A percentile compares a stretch with the other conserved stretches of the same genome.
phyloP scores from a whole-genome alignment of 371 early-diverging fungal genomes.

The Lichtheimia corymbifera region DNA sequence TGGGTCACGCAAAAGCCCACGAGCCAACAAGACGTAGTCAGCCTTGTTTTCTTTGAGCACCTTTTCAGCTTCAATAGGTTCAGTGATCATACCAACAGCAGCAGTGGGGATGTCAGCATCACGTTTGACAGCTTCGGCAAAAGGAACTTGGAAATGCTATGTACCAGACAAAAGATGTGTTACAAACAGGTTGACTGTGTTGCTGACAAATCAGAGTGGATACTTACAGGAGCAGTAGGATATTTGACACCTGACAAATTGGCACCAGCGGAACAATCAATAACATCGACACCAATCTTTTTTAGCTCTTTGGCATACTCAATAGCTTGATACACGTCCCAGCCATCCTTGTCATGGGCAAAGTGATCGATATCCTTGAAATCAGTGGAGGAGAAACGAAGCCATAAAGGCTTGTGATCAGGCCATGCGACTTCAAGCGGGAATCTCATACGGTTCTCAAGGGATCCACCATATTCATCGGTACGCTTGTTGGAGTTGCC shows the following conservation, averaged over 20 bases:
- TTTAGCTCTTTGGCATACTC: conserved; percentile 57
- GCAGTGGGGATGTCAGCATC: conserved; percentile 61
- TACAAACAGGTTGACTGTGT: background rate
- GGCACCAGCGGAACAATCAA: conserved; percentile 79
- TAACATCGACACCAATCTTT: conserved; percentile 70
- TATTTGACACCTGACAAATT: conserved; percentile 36
- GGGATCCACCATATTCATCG: conserved; percentile 81
- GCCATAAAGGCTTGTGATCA: conserved; percentile 74
- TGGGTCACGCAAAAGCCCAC: conserved; percentile 24
- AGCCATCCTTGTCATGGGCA: conserved; percentile 35
- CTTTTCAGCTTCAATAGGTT: conserved; percentile 65
- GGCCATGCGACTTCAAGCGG: conserved; percentile 79
- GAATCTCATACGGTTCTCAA: conserved; percentile 79
- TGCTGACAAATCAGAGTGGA: background rate
- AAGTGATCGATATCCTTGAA: conserved; percentile 40
- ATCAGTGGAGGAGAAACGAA: conserved; percentile 78
- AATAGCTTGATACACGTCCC: conserved; percentile 71
- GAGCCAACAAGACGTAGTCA: conserved; percentile 36
- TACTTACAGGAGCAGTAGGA: conserved; percentile 15
- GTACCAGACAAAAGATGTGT: no score
- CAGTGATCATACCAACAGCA: conserved; percentile 78
- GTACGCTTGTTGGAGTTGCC: conserved; percentile 82
- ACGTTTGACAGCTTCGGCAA: conserved; percentile 57
- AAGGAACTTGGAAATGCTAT: conserved; percentile 74
- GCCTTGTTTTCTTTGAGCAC: conserved; percentile 70